Conservation (phyloP, 1,284 basidiomycete genomes). For the Ustilago hordei region DNA sequence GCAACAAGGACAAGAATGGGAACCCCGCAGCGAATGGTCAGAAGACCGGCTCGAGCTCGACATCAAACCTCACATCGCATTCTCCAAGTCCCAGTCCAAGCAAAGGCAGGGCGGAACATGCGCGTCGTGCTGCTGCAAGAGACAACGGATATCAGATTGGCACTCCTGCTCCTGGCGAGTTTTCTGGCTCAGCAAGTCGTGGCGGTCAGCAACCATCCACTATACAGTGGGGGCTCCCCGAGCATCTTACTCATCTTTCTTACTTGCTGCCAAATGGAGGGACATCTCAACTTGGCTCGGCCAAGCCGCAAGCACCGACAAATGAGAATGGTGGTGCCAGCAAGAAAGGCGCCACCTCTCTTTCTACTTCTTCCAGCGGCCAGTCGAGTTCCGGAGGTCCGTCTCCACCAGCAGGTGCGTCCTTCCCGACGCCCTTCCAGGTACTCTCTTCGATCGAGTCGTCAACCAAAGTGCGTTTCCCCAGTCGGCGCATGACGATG, state of each 20-base stretch:
- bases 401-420: slow-evolving; percentile 70
- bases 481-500: slow-evolving; percentile 90
- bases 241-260: slow-evolving; percentile 89
- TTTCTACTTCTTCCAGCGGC: slow-evolving; percentile 24
- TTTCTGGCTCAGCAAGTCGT: slow-evolving; percentile 12
- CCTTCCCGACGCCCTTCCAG: slow-evolving; percentile 75
- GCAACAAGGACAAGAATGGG: slow-evolving; percentile 70
- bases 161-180: slow-evolving; percentile 54
- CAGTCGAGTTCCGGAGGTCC: slow-evolving; percentile 22
- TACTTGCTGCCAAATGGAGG: slow-evolving; percentile 80
- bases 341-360: slow-evolving; percentile 19
- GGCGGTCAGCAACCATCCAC: slow-evolving; percentile 73
- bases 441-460: slow-evolving; percentile 75
- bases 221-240: slow-evolving; percentile 89
- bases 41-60: slow-evolving; percentile 42
- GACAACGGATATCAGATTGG: slow-evolving; percentile 51
- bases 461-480: slow-evolving; percentile 92
- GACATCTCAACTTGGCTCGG: slow-evolving; percentile 72
- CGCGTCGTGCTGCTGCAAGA: slow-evolving; percentile 38
- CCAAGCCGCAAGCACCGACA: slow-evolving; percentile 6
- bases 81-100: slow-evolving; percentile 62
- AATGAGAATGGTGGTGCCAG: slow-evolving; percentile 19
- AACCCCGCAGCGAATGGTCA: slow-evolving; percentile 25
- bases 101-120: slow-evolving; percentile 48
- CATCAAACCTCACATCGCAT: slow-evolving; percentile 48